Percentiles rank a stretch among this genome's conserved stretches.
Conservation (phyloP, 1,139 yeast species). For the Eremothecium coryli region DNA sequence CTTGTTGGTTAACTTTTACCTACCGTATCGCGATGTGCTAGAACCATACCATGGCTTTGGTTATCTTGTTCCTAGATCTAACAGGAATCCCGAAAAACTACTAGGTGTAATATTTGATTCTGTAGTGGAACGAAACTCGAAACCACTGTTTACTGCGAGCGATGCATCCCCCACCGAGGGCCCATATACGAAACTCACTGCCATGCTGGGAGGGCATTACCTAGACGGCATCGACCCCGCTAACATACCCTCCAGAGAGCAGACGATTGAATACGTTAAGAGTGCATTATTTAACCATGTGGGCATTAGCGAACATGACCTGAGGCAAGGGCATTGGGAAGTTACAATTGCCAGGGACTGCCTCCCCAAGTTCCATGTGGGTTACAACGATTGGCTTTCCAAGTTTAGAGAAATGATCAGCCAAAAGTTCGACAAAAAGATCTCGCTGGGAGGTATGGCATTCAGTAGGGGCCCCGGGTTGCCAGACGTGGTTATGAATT, state of each 20-base stretch:
- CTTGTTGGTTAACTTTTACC: conserved; percentile 51
- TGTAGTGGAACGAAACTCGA: conserved; percentile 51
- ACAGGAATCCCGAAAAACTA: conserved; percentile 47
- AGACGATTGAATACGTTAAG: conserved; percentile 39
- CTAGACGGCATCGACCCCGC: conserved; percentile 30
- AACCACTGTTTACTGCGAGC: conserved; percentile 22
- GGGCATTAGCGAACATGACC: conserved; percentile 36
- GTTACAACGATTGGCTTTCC: conserved; percentile 47
- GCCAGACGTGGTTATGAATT: conserved; percentile 71
- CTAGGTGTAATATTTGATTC: conserved; percentile 90
- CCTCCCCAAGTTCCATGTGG: conserved; percentile 76
- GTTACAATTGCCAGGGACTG: conserved; percentile 38
- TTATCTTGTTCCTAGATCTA: conserved; percentile 62
- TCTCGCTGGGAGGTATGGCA: conserved; percentile 73
- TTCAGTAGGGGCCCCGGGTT: conserved; percentile 81
- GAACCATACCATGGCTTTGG: conserved; percentile 62
- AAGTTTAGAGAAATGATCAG: conserved; percentile 32
- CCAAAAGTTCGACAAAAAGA: conserved; percentile 34
- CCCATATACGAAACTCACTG: conserved; percentile 61
- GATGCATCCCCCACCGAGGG: conserved; percentile 24
- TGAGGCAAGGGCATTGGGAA: conserved; percentile 28
- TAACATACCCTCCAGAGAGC: conserved; percentile 40
- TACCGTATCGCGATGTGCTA: conserved; percentile 36
- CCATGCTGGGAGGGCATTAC: conserved; percentile 85
- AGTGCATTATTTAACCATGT: conserved; percentile 44